Conservation (phyloP, 78 protist genomes). For the Tieghemostelium lacteum region DNA sequence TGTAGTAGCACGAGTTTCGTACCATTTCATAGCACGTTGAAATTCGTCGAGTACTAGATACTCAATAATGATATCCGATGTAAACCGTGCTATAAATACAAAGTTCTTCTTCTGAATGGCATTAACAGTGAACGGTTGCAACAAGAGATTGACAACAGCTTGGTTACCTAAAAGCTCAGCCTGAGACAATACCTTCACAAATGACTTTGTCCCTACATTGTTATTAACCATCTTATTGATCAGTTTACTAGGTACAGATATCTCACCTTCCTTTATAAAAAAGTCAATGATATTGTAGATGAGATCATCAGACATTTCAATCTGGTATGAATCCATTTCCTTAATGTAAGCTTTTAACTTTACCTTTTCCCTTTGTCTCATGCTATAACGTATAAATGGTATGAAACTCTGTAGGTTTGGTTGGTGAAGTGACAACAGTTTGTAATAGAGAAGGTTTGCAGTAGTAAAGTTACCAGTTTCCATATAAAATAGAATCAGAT, state of each 20-base stretch:
- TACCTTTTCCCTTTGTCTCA: background rate
- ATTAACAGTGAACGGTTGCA: no score
- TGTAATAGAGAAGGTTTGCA: background rate
- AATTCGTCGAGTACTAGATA: background rate
- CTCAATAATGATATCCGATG: background rate
- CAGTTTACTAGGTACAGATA: background rate
- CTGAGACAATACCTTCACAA: background rate
- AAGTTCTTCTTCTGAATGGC: background rate
- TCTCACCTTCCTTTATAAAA: background rate
- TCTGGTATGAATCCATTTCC: no score
- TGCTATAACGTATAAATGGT: background rate
- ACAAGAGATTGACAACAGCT: background rate
- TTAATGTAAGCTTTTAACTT: background rate
- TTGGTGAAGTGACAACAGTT: background rate
- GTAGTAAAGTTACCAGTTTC: background rate
- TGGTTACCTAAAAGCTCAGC: background rate
- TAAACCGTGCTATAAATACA: background rate
- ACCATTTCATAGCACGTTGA: background rate
- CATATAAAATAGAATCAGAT: background rate
- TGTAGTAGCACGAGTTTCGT: background rate
- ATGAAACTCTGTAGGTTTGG: background rate
- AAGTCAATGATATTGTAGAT: background rate
- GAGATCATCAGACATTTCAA: background rate
- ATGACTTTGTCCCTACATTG: no score
- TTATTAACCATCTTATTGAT: background rate